phyloP scores from a whole-genome alignment of 2,329 filamentous ascomycete species.

The Aspergillus luchuensis region DNA sequence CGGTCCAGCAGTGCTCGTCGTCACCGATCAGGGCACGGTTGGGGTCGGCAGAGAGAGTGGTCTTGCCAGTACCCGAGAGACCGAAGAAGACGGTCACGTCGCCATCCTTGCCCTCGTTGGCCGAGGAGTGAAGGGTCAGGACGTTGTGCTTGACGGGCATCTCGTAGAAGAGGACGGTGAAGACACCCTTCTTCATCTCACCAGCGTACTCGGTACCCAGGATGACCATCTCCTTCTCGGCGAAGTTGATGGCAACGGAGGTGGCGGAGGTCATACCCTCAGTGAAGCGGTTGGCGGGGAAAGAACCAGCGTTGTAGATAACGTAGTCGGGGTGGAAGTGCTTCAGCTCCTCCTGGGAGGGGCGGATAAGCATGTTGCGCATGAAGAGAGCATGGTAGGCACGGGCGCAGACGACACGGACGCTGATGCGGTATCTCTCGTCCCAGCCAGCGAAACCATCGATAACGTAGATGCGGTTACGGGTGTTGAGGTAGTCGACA shows the following conservation, averaged over 20 bases:
- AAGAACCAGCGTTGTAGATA: constrained; percentile 98
- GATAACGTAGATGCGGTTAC: constrained; percentile 97
- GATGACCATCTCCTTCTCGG: constrained; percentile 99
- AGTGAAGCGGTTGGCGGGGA: constrained; percentile 97
- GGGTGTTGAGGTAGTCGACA: constrained; percentile 98
- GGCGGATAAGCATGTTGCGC: constrained; percentile 99
- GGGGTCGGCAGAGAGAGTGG: constrained; percentile 93
- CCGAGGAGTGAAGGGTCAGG: constrained; percentile 95
- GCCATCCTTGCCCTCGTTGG: constrained; percentile 91
- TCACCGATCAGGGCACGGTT: constrained; percentile 96
- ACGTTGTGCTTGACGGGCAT: constrained; percentile 99
- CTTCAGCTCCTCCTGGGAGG: constrained; percentile 85
- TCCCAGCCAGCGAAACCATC: constrained; percentile 99
- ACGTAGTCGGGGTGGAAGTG: constrained; percentile 99
- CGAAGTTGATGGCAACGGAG: constrained; percentile 98
- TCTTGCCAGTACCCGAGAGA: constrained; percentile 98
- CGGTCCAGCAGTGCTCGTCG: constrained; percentile 99
- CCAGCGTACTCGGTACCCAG: constrained; percentile 98
- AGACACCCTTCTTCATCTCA: constrained; percentile 97
- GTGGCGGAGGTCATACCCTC: constrained; percentile 98
- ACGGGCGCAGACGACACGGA: constrained; percentile 96
- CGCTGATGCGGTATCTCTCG: constrained; percentile 94
- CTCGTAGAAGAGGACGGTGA: constrained; percentile 99
- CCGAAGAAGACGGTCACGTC: constrained; percentile 99
- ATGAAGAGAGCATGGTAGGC: constrained; percentile 99